phyloP scores from a whole-genome alignment of 768 basidiomycete genomes.

The Phaeotremella skinneri region DNA sequence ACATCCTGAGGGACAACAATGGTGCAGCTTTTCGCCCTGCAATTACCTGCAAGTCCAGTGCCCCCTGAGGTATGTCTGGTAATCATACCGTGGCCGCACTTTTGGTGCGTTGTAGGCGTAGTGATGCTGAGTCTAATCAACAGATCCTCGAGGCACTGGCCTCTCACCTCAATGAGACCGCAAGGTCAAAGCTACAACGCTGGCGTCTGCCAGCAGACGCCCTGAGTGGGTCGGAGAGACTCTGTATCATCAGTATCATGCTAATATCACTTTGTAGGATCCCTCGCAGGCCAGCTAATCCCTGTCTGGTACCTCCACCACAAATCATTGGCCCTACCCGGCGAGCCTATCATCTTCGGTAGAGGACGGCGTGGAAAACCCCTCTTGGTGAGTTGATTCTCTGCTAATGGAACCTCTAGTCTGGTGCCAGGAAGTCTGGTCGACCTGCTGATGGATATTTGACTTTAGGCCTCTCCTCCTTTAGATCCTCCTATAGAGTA shows the following conservation, averaged over 20 bases:
- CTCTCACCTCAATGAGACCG: conserved; percentile 12
- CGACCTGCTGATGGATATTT: background rate
- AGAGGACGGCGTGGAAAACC: conserved; percentile 33
- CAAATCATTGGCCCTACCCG: conserved; percentile 4
- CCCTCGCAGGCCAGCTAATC: conserved; percentile 28
- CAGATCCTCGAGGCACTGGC: conserved; percentile 24
- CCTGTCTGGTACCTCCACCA: conserved; percentile 29
- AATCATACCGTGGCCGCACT: background rate
- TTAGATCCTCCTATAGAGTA: conserved; percentile 28
- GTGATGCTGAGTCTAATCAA: background rate
- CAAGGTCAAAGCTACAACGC: conserved; percentile 18
- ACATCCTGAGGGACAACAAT: background rate
- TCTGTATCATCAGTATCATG: background rate
- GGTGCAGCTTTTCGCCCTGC: conserved; percentile 1
- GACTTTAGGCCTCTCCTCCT: conserved; percentile 11
- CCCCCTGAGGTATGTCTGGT: background rate
- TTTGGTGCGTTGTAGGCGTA: too few relatives aligned
- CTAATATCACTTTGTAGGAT: conserved; percentile 14
- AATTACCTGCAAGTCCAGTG: background rate
- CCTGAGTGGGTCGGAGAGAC: conserved; percentile 11
- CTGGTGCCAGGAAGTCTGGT: background rate
- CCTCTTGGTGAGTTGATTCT: conserved; percentile 22
- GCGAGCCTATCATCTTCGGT: conserved; percentile 21
- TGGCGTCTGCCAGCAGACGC: conserved; percentile 27
- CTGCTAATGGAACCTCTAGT: background rate